Evolutionary conservation across 179 eudicot species (phyloP), one percentile per base, ranked within the genome.

Genomic region (Silene noctiflora): DNA sequence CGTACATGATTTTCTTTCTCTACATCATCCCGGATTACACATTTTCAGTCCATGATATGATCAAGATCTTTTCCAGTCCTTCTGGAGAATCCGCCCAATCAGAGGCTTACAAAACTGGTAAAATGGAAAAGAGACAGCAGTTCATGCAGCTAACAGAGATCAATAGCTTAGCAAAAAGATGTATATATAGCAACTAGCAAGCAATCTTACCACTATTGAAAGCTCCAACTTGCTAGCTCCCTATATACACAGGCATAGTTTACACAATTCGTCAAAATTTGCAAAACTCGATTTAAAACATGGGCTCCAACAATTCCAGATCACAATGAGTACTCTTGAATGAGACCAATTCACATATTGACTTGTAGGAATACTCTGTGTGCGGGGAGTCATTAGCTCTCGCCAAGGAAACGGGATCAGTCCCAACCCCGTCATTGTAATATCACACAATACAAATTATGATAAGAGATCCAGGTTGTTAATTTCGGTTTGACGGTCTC

Each of bases 61-160:
- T 65, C 44, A 65, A 3, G 69, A 65, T 27, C 17, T 65, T n/a
- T 65, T 35, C 44, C 29, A 65, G 69, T 29, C 69, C 69, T 65
- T 20, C 0, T 6, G 31, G 29, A 61, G 65, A 27, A 61, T 20
- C 65, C 29, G 42, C 42, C 42, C 42, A 35, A 35, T 35, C 8
- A 35, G 42, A 35, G 42, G 9, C 42, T 35, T 35, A 35, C 5
- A 35, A 35, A 35, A 56, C 60, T 8, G 11, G 3, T 2, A 61
- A 19, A 8, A 61, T 61, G 65, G 65, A 61, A 19, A 8, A 5
- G 65, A 61, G 29, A 21, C 29, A 11, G 22, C 29, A 61, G 24
- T 61, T 61, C 0, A 21, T 27, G 4, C 11, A 20, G 24, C 29
- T 29, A 29, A 29, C 39, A 33, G 39, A 33, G 39, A 33, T 33